A percentile compares a stretch with the other conserved stretches of the same genome.
These are phyloP conservation scores for Phaeophleospora eucalypticola DNA, from an alignment of 2,329 filamentous ascomycete genomes.

Conservation along the genomic window DNA sequence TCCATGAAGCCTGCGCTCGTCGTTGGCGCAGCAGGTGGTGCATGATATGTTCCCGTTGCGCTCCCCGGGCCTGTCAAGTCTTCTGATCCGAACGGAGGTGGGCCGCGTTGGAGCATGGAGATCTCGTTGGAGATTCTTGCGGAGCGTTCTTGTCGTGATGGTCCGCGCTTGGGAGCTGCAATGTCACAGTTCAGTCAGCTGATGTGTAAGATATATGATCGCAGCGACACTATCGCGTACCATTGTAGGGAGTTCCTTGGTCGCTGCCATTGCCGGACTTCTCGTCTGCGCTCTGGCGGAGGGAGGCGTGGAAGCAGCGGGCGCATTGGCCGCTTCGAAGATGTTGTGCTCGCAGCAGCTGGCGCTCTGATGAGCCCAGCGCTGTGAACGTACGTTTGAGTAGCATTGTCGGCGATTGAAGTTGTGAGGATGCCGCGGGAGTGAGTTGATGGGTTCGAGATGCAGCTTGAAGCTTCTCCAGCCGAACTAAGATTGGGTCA, in stretches of 20 bases:
- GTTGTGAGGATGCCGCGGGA: constrained; percentile 14
- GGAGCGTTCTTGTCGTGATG: constrained; percentile 19
- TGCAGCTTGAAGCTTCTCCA: neutral
- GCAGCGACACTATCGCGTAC: too few species aligned
- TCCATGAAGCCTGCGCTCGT: constrained; percentile 16
- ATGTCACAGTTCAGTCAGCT: too few species aligned
- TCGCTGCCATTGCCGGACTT: constrained; percentile 6
- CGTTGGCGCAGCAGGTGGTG: constrained; percentile 11
- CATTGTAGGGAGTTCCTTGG: constrained; percentile 10
- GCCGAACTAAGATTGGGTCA: neutral
- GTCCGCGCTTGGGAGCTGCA: constrained; percentile 6
- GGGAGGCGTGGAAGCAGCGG: constrained; percentile 21
- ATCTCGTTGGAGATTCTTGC: constrained; percentile 25
- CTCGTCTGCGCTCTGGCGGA: constrained; percentile 11
- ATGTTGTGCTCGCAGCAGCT: constrained; percentile 12
- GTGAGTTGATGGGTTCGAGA: constrained; percentile 1
- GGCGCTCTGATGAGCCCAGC: constrained; percentile 20
- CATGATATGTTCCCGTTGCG: constrained; percentile 12
- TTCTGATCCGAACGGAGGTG: constrained; percentile 12
- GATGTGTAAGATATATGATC: too few species aligned
- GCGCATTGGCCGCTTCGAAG: constrained; percentile 19
- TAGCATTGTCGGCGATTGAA: constrained; percentile 11
- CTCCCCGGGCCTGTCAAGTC: constrained; percentile 13
- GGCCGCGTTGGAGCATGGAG: constrained; percentile 22
- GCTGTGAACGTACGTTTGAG: constrained; percentile 11